Evolutionary conservation across 1,139 yeast genomes (phyloP).

Genomic region (Zygoascus hellenicus): DNA sequence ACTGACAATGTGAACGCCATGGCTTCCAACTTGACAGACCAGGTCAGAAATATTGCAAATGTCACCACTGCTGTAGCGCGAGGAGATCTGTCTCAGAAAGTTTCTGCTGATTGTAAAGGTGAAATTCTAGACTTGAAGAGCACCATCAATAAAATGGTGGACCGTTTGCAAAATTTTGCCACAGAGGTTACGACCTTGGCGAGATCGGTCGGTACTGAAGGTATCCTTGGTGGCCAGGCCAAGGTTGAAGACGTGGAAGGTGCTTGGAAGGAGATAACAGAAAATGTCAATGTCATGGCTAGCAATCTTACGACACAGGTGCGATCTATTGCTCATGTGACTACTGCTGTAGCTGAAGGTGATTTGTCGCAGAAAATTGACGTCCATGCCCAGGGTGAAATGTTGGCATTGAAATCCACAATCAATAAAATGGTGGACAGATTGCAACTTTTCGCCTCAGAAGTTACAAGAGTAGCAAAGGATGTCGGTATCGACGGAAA

Average conservation of each 20-base stretch:
- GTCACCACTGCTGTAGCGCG: constrained; percentile 92
- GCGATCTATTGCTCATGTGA: constrained; percentile 82
- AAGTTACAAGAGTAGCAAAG: constrained; percentile 83
- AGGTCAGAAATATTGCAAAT: constrained; percentile 83
- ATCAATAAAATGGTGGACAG: constrained; percentile 91
- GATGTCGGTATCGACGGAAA: constrained; percentile 94
- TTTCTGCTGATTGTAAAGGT: constrained; percentile 85
- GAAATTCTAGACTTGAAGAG: constrained; percentile 75
- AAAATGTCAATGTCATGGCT: constrained; percentile 86
- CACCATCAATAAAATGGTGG: constrained; percentile 82
- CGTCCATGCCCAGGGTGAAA: constrained; percentile 85
- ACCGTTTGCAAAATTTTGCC: constrained; percentile 82
- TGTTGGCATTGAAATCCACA: constrained; percentile 67
- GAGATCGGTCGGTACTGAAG: constrained; percentile 84
- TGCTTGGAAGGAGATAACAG: constrained; percentile 89
- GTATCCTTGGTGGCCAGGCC: constrained; percentile 87
- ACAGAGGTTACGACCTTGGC: constrained; percentile 82
- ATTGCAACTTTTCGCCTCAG: constrained; percentile 78
- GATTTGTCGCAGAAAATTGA: constrained; percentile 82
- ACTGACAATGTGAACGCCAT: constrained; percentile 83
- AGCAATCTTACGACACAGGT: constrained; percentile 84
- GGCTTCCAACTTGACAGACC: constrained; percentile 83
- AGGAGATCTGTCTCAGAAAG: constrained; percentile 80
- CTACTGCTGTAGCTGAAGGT: constrained; percentile 91
- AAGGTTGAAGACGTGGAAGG: constrained; percentile 91